Percentiles rank a stretch among this genome's conserved stretches.
phyloP scores from a whole-genome alignment of 1,284 basidiomycete species.

The Tylopilus microsporus region DNA sequence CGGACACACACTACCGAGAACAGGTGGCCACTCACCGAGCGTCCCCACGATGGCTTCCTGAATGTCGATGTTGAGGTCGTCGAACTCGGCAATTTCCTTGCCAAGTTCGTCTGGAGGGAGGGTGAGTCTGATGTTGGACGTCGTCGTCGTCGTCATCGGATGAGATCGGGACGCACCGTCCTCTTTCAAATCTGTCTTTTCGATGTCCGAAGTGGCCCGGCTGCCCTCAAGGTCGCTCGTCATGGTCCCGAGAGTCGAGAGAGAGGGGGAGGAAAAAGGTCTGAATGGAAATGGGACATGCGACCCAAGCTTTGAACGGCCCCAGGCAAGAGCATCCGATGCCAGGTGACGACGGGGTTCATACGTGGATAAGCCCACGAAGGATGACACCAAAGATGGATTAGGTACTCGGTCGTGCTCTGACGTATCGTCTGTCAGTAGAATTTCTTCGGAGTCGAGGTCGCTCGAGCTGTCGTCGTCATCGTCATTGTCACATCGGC shows the following conservation, averaged over 20 bases:
- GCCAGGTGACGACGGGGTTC: too few relatives aligned
- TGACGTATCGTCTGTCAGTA: too few relatives aligned
- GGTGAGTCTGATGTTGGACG: neutral
- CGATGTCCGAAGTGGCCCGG: constrained; percentile 1
- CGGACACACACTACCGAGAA: too few relatives aligned
- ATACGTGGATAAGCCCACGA: too few relatives aligned
- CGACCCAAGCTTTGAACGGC: neutral
- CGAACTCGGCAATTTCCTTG: constrained; percentile 34
- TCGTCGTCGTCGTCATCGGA: neutral
- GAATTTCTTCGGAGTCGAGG: too few relatives aligned
- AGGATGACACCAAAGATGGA: too few relatives aligned
- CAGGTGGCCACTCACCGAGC: constrained; percentile 23
- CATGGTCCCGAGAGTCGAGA: constrained; percentile 11
- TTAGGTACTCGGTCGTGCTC: too few relatives aligned
- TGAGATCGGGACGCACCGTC: constrained; percentile 4
- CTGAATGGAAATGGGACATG: neutral
- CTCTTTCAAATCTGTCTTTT: constrained; percentile 13
- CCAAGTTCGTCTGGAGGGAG: too few relatives aligned
- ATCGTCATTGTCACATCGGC: too few relatives aligned
- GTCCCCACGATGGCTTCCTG: constrained; percentile 39
- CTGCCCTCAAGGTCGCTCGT: neutral
- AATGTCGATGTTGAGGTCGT: constrained; percentile 63
- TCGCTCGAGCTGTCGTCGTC: too few relatives aligned
- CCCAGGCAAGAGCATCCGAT: too few relatives aligned
- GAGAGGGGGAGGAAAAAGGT: neutral